Evolutionary conservation across 495 filamentous ascomycete species (phyloP).

Genomic region (Penicillium turbatum): DNA sequence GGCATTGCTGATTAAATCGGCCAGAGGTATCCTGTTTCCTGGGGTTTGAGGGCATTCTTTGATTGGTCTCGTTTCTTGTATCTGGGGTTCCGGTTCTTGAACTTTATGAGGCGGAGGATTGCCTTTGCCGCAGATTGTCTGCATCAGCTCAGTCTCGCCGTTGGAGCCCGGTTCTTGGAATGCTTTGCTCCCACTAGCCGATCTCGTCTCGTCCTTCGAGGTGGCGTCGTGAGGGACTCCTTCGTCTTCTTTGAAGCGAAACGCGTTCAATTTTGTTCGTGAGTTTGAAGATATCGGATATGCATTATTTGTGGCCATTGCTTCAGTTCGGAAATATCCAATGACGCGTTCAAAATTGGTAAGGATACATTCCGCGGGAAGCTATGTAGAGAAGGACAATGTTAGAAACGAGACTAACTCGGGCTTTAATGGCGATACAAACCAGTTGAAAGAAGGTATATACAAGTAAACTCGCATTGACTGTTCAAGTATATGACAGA

Average conservation of each 20-base stretch:
- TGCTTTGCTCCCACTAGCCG: constrained; percentile 34
- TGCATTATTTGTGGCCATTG: constrained; percentile 27
- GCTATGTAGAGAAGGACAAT: constrained; percentile 11
- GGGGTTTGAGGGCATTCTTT: constrained; percentile 68
- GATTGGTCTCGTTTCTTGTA: constrained; percentile 29
- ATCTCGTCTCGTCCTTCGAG: constrained; percentile 21
- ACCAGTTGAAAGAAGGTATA: background rate
- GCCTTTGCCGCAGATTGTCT: constrained; percentile 21
- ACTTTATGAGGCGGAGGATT: constrained; percentile 14
- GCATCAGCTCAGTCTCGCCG: constrained; percentile 35
- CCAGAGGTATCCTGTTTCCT: constrained; percentile 65
- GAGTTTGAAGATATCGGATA: constrained; percentile 49
- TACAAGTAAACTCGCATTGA: background rate
- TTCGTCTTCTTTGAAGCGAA: constrained; percentile 43
- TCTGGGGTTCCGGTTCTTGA: background rate
- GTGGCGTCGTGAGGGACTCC: constrained; percentile 31
- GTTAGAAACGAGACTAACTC: constrained; percentile 10
- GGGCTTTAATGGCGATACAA: background rate
- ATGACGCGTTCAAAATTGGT: constrained; percentile 18
- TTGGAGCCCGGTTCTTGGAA: constrained; percentile 40
- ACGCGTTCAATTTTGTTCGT: constrained; percentile 55
- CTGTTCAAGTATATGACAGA: background rate
- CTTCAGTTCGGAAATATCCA: constrained; percentile 13
- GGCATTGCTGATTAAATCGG: constrained; percentile 72
- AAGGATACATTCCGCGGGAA: constrained; percentile 24